Conservation (phyloP, 306 rosid species). For the Fragaria nilgerrensis region DNA sequence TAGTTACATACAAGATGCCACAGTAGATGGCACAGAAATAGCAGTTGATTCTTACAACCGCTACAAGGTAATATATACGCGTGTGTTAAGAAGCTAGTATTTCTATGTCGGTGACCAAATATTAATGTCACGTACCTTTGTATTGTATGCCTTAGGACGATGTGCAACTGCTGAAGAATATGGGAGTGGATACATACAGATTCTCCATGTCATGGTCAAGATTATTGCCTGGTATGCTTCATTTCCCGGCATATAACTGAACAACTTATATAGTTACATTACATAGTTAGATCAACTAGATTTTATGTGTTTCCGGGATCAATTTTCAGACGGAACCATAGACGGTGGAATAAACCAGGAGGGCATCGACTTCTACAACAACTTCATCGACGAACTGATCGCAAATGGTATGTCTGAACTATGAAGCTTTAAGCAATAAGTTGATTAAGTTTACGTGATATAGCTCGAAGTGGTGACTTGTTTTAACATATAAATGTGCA, state of each 20-base stretch:
- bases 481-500: background rate
- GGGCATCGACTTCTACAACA: slow-evolving; percentile 6
- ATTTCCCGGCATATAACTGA: background rate
- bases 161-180: background rate
- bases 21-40: background rate
- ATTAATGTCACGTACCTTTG: background rate
- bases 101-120: background rate
- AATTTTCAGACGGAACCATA: background rate
- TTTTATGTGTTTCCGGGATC: background rate
- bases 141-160: background rate
- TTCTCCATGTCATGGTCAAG: slow-evolving; percentile 11
- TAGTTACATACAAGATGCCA: background rate
- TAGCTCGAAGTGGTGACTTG: background rate
- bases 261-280: background rate
- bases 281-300: background rate
- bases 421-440: background rate
- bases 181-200: slow-evolving; percentile 12
- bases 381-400: background rate
- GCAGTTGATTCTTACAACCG: background rate
- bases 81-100: no score
- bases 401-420: background rate
- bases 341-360: background rate
- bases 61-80: background rate
- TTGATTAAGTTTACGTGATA: background rate
- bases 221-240: background rate